Conservation (phyloP, 169 alveolate genomes). For the Toxoplasma gondii region DNA sequence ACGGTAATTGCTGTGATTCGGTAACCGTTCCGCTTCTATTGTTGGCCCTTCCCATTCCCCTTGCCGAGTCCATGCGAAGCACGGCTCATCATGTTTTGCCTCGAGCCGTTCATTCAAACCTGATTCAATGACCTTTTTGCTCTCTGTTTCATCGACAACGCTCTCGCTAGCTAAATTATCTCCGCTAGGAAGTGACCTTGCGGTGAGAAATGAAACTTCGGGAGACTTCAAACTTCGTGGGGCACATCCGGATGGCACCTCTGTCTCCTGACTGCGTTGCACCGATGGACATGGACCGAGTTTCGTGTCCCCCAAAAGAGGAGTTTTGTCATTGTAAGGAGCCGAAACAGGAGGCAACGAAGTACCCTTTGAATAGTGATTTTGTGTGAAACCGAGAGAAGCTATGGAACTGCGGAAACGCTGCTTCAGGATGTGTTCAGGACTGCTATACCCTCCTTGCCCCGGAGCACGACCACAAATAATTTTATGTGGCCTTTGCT, state of each 20-base stretch:
- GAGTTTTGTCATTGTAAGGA: no score
- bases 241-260: no score
- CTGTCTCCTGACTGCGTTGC: no score
- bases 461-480: background rate
- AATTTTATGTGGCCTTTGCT: no score
- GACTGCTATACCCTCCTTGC: conserved; percentile 18
- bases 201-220: background rate
- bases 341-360: no score
- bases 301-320: no score
- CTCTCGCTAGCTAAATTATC: background rate
- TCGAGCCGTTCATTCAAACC: background rate
- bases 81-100: background rate
- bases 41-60: no score
- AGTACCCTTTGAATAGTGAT: background rate
- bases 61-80: no score
- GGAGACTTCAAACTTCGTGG: background rate
- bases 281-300: no score
- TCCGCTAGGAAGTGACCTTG: background rate
- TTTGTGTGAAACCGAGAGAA: background rate
- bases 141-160: background rate
- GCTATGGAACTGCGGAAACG: background rate
- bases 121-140: background rate
- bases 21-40: no score
- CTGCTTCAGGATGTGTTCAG: conserved; percentile 33
- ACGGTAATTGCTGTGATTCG: no score